These are phyloP conservation scores for Croton laevigatus DNA, from an alignment of 441 rosid species.

Conservation along the genomic window DNA sequence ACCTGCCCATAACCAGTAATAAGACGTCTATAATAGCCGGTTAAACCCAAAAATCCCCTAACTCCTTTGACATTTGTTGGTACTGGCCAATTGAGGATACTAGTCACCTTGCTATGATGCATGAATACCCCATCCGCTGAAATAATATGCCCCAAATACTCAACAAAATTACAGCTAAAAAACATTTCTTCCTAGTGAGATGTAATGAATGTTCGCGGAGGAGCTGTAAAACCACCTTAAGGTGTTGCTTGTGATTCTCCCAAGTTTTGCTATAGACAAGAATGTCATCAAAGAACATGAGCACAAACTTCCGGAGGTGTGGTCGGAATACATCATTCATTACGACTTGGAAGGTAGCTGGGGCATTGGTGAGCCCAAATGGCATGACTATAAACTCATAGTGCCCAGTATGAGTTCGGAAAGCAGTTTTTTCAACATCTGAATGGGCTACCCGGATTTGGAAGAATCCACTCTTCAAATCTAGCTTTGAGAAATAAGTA, in stretches of 20 bases:
- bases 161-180: neutral
- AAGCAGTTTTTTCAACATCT: neutral
- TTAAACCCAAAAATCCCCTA: neutral
- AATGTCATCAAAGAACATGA: neutral
- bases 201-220: neutral
- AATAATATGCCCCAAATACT: neutral
- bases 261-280: neutral
- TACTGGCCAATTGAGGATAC: neutral
- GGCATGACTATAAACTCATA: neutral
- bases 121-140: neutral
- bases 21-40: neutral
- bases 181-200: neutral
- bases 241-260: neutral
- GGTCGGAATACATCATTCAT: neutral
- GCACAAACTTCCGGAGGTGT: too few relatives aligned
- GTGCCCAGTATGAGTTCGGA: neutral
- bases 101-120: neutral
- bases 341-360: neutral
- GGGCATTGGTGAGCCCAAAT: slow-evolving; percentile 4
- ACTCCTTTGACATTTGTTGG: neutral
- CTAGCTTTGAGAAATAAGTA: too few relatives aligned
- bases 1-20: neutral
- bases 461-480: neutral
- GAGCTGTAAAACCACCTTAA: neutral
- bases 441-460: neutral